Conservation (phyloP, 208 protist genomes). For the Leptomonas pyrrhocoris region DNA sequence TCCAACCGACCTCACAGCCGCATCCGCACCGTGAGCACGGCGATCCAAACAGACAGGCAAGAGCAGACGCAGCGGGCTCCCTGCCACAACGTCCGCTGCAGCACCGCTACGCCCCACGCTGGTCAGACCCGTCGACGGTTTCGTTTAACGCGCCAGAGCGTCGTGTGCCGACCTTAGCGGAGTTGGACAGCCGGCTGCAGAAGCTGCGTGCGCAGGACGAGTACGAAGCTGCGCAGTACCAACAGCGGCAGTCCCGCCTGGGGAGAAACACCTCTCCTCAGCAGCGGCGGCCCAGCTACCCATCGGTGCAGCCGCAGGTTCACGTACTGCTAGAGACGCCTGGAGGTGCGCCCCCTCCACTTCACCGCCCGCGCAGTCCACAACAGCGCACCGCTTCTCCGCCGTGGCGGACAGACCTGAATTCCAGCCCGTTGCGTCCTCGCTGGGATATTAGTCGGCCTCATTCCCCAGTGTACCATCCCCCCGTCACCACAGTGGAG, state of each 20-base stretch:
- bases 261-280: not conserved
- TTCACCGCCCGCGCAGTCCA: constrained; percentile 10
- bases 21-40: not conserved
- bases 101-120: constrained; percentile 23
- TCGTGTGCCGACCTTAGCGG: constrained; percentile 52
- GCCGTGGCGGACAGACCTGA: constrained; percentile 77
- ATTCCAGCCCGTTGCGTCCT: constrained; percentile 49
- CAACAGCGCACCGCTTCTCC: constrained; percentile 47
- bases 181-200: constrained; percentile 57
- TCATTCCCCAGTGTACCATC: constrained; percentile 34
- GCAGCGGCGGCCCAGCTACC: not conserved
- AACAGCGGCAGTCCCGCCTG: constrained; percentile 21
- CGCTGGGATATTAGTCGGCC: constrained; percentile 67
- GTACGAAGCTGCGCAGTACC: constrained; percentile 24
- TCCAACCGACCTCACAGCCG: too few species aligned
- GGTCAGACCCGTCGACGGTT: constrained; percentile 2
- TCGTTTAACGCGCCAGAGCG: not conserved
- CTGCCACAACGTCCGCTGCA: not conserved
- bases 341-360: not conserved
- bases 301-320: constrained; percentile 11
- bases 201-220: constrained; percentile 41
- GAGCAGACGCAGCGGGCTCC: constrained; percentile 4
- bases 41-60: not conserved
- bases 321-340: constrained; percentile 20
- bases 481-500: constrained; percentile 7